Percentiles rank a stretch among this genome's conserved stretches.
These are phyloP conservation scores for Hygrophoropsis aurantiaca DNA, from an alignment of 768 basidiomycete genomes.

Conservation along the genomic window DNA sequence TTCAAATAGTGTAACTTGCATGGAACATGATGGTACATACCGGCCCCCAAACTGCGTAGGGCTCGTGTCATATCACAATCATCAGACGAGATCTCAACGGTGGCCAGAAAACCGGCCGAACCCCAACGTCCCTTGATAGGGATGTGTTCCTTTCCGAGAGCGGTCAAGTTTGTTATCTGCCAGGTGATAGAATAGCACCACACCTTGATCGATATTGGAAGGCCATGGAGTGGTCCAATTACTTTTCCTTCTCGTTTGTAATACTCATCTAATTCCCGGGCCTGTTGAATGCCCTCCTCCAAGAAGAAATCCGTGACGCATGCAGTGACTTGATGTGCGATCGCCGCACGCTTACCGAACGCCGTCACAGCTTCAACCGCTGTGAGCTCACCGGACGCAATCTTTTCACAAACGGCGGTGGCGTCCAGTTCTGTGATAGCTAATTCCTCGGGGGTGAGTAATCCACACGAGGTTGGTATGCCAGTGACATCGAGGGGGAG, in stretches of 20 bases:
- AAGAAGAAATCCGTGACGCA: constrained; percentile 39
- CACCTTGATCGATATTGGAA: constrained; percentile 35
- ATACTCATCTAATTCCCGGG: constrained; percentile 37
- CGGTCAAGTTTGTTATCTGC: not conserved
- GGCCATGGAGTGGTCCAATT: constrained; percentile 37
- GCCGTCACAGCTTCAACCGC: constrained; percentile 36
- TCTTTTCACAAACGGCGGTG: constrained; percentile 20
- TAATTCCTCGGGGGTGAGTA: constrained; percentile 9
- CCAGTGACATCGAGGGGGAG: constrained; percentile 9
- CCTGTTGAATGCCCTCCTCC: constrained; percentile 32
- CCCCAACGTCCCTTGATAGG: constrained; percentile 34
- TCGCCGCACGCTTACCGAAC: constrained; percentile 42
- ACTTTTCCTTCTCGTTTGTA: constrained; percentile 31
- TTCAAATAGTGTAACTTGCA: constrained; percentile 3
- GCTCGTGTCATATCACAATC: constrained; percentile 27
- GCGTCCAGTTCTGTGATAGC: constrained; percentile 21
- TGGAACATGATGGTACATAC: constrained; percentile 14
- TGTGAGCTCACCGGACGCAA: constrained; percentile 22
- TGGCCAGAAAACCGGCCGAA: constrained; percentile 31
- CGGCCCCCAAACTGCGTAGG: constrained; percentile 35
- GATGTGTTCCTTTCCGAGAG: constrained; percentile 31
- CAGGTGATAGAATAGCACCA: not conserved
- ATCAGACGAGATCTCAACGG: not conserved
- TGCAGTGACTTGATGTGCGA: constrained; percentile 41
- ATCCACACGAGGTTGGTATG: constrained; percentile 8